Base-by-base conservation (phyloP, 2,329 filamentous ascomycete species). In the Xylaria multiplex region DNA sequence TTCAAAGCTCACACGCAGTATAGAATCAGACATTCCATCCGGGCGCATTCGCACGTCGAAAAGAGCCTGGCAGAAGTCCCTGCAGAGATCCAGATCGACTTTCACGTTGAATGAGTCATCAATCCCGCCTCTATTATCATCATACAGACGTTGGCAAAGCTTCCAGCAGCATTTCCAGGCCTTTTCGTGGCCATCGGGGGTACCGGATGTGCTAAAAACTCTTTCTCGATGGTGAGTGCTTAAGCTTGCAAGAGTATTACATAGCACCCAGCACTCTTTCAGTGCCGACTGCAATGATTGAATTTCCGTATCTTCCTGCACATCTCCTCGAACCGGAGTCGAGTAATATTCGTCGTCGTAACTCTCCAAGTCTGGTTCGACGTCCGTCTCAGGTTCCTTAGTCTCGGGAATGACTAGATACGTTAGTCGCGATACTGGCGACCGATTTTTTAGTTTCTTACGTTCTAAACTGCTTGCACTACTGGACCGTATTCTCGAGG, bases 121-220 rank as follows among this genome's bases (percentile, higher is more conserved):
- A 59, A 90, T 85, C 69, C 93, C 90, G 62, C 95, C 89, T 58
- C 90, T 86, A 70, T 90, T 93, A 67, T 93, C 88, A 76, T 97
- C 88, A 76, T 97, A 97, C 2, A 98, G 85, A 64, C 91, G 91
- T 76, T 97, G 93, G 76, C 94, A 98, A 27, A 98, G 82, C 72
- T 91, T 91, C 95, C 94, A 98, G 79, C 94, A 98, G 68, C 91
- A 92, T 77, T 92, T 93, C 95, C 94, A 97, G 0, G 94, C 93
- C 72, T 91, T 90, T 76, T 97, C 93, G 75, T 97, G 92, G 32
- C 90, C 87, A 70, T 93, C 90, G 0, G 91, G 90, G 11, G 88
- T 90, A 13, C 89, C 90, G 0, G 91, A 90, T 72, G 87, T 91
- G 77, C 88, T 89, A 78, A 96, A 95, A 37, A 93, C 90, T 22